Evolutionary conservation across 768 basidiomycete genomes (phyloP).

Genomic region (Kwoniella europaea): DNA sequence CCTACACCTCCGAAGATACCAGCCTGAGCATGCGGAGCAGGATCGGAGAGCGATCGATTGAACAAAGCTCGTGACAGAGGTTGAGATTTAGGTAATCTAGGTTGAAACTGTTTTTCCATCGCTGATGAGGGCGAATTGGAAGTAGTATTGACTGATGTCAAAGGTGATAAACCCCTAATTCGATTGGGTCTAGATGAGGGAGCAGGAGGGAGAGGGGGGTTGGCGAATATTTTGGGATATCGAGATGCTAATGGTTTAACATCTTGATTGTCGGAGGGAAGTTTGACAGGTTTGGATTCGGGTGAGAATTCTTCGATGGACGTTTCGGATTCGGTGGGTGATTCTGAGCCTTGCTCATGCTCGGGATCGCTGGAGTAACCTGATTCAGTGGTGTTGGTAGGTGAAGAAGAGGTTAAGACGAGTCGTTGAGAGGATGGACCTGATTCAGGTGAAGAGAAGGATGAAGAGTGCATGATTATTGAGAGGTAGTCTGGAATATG

Average conservation of each 20-base stretch:
- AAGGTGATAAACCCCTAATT: slow-evolving; percentile 17
- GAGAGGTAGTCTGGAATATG: too few relatives aligned
- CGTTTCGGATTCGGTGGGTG: slow-evolving; percentile 9
- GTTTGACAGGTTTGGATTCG: slow-evolving; percentile 10
- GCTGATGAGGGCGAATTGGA: background rate
- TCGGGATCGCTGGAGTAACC: slow-evolving; percentile 5
- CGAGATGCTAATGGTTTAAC: slow-evolving; percentile 17
- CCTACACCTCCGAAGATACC: slow-evolving; percentile 23
- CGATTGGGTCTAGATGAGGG: slow-evolving; percentile 7
- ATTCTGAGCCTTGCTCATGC: slow-evolving; percentile 8
- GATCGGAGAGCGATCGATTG: slow-evolving; percentile 21
- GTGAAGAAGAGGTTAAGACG: background rate
- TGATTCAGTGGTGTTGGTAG: background rate
- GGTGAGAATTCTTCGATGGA: slow-evolving; percentile 9
- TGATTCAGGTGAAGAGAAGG: slow-evolving; percentile 7
- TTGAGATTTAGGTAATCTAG: slow-evolving; percentile 45
- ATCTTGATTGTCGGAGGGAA: slow-evolving; percentile 2
- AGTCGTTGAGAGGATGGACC: slow-evolving; percentile 2
- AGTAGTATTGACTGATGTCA: slow-evolving; percentile 7
- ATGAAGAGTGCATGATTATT: slow-evolving; percentile 3
- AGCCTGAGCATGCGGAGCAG: slow-evolving; percentile 35
- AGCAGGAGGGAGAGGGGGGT: background rate
- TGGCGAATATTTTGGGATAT: slow-evolving; percentile 20
- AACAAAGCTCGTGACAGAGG: slow-evolving; percentile 45
- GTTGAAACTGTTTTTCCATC: background rate